Base-by-base conservation (phyloP, 176 grass and related monocot species). In the Lolium perenne region DNA sequence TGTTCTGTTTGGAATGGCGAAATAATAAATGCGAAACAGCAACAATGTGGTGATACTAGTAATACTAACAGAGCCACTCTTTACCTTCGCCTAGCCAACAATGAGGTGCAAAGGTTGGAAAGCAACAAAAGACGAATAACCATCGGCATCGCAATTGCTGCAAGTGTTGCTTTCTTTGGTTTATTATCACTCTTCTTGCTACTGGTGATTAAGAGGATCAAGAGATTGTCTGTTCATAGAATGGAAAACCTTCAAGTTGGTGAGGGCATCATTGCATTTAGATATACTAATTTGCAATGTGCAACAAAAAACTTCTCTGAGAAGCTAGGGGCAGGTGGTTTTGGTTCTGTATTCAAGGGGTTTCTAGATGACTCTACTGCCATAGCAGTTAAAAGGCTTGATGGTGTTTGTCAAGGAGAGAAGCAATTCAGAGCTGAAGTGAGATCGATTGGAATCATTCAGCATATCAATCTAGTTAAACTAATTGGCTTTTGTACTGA, bases 341-440 rank as follows among this genome's bases (percentile, higher is more conserved):
- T 93, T 71, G 91, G 94, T 51, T 92, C 87, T 41, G 91, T 97
- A 16, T 94, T 88, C 38, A 97, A 94, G 49, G 94, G 94, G 0
- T 32, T 71, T 8, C 56, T 97, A 17, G 32, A 64, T 49, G 87
- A 88, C 56, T 84, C 85, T 4, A 82, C 25, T 61, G 55, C 21
- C 17, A 89, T 93, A 47, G 94, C 91, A 38, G 91, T 93, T 51
- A 96, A 96, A 88, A 86, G 79, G 61, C 89, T 96, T 18, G 79
- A 88, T 17, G 82, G 87, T 5, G 38, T 81, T 23, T 43, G 14
- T 7, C 91, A 96, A 55, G 89, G 91, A 74, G 91, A 93, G 74
- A 95, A 95, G 67, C 88, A 93, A 38, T 95, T 95, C 63, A 85
- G 91, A 61, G 81, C 81, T 54, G 87, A 88, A 62, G 81, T 88